Base-by-base conservation (phyloP, 2,329 filamentous ascomycete species). In the Aureobasidium sp. region DNA sequence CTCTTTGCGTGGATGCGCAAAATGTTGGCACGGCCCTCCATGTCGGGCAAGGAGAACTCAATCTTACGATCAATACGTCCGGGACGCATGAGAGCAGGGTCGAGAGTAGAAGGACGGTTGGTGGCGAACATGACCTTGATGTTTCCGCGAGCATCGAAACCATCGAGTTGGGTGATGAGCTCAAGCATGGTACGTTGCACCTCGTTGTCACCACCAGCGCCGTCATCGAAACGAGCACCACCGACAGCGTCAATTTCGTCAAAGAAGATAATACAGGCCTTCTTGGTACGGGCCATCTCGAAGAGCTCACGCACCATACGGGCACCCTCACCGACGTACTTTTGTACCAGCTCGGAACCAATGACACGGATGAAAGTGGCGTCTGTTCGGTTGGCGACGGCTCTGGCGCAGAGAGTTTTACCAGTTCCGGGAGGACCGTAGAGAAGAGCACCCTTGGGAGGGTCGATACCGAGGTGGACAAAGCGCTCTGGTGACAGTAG, bases 71-170 rank as follows among this genome's bases (percentile, higher is more conserved):
- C 93, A 71, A 97, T 97, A 83, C 93, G 92, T 36, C 93, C 93
- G 12, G 93, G 93, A 79, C 93, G 85, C 91, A 97, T 97, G 67
- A 97, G 83, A 2, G 93, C 93, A n/a, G 93, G 93, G 73, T 97
- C 93, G 61, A 97, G 83, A 4, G 93, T 97, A 4, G 91, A 96
- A 3, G 93, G 93, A 75, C 93, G 84, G 83, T 97, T 97, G 74
- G 93, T 97, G 63, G 93, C 93, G 72, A 97, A 97, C 93, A 97
- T 97, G 77, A 97, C 93, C 79, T 97, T 97, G 83, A 97, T 97
- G 77, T 97, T 97, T 75, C 93, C 93, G 75, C 93, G 84, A 53
- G 91, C 90, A 73, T 97, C 93, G 80, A 97, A 97, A 66, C 93
- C 93, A 72, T 97, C 93, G 51, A 97, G 82, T 76, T 97, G 93